These are phyloP conservation scores for Debaryomyces castellii DNA, from an alignment of 805 yeast genomes.

Conservation along the genomic window DNA sequence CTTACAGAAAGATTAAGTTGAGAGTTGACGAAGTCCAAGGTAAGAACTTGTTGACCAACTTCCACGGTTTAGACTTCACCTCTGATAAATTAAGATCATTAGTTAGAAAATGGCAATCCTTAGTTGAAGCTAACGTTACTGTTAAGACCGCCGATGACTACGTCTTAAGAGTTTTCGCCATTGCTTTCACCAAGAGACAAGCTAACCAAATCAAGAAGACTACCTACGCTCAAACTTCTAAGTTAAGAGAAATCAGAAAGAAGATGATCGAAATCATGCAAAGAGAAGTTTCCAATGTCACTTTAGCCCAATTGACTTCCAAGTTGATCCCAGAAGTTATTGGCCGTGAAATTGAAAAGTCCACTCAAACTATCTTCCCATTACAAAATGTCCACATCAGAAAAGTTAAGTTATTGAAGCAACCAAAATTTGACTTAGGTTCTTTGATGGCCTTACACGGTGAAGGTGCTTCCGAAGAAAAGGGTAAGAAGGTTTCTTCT, in stretches of 20 bases:
- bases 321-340: constrained; percentile 96
- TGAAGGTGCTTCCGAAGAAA: constrained; percentile 80
- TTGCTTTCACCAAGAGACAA: constrained; percentile 96
- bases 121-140: constrained; percentile 94
- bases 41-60: constrained; percentile 94
- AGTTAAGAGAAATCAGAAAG: constrained; percentile 93
- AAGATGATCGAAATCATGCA: constrained; percentile 90
- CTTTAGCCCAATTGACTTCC: constrained; percentile 90
- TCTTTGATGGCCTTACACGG: constrained; percentile 92
- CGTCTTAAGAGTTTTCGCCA: constrained; percentile 89
- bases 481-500: constrained; percentile 92
- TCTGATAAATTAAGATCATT: constrained; percentile 92
- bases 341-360: constrained; percentile 94
- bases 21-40: constrained; percentile 98
- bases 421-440: constrained; percentile 96
- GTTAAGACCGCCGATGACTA: constrained; percentile 96
- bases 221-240: constrained; percentile 92
- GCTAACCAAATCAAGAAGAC: constrained; percentile 94
- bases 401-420: constrained; percentile 95
- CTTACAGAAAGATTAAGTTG: constrained; percentile 91
- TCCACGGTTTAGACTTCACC: constrained; percentile 97
- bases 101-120: constrained; percentile 96
- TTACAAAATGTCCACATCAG: constrained; percentile 96
- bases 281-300: constrained; percentile 88
- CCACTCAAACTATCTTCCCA: constrained; percentile 88